Evolutionary conservation across 805 yeast genomes (phyloP), one percentile per base, ranked within the genome.

Genomic region (Scheffersomyces lignosus): DNA sequence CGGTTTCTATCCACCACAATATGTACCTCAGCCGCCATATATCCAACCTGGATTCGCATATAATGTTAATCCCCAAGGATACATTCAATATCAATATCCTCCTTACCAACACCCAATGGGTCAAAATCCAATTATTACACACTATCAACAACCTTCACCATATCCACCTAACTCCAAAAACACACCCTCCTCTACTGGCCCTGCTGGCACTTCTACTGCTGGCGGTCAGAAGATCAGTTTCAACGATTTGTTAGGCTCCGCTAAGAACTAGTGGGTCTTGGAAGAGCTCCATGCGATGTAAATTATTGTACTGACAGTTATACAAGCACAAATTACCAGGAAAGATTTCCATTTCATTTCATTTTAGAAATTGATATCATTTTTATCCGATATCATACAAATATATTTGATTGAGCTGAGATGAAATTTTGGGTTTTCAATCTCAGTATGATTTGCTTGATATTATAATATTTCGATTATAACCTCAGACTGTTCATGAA

Each of bases 211-310:
- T 14, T 31, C 27, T 9, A 16, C 17, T 4, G 32, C 22, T 10
- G 36, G 47, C 17, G 72, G 69, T 12, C 71, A 66, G 35, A 62
- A 58, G 49, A 68, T 69, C 36, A 54, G 66, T 16, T 69, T 69
- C 34, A 62, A 63, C 45, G 72, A 69, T 18, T 59, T 69, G 45
- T 51, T 66, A 38, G 60, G 66, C 18, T 60, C 57, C 5, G 42
- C 54, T 22, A 55, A 56, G 45, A 20, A 20, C 7, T 20, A n/a
- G n/a, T n/a, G n/a, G n/a, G n/a, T n/a, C n/a, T n/a, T n/a, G n/a
- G n/a, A n/a, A n/a, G n/a, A n/a, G n/a, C n/a, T n/a, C n/a, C n/a
- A n/a, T n/a, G n/a, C n/a, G n/a, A n/a, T n/a, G n/a, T n/a, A n/a
- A n/a, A n/a, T n/a, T n/a, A n/a, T n/a, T n/a, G n/a, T n/a, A n/a